These are phyloP conservation scores for Liquidambar formosana DNA, from an alignment of 164 flowering plant genomes.

Conservation along the genomic window DNA sequence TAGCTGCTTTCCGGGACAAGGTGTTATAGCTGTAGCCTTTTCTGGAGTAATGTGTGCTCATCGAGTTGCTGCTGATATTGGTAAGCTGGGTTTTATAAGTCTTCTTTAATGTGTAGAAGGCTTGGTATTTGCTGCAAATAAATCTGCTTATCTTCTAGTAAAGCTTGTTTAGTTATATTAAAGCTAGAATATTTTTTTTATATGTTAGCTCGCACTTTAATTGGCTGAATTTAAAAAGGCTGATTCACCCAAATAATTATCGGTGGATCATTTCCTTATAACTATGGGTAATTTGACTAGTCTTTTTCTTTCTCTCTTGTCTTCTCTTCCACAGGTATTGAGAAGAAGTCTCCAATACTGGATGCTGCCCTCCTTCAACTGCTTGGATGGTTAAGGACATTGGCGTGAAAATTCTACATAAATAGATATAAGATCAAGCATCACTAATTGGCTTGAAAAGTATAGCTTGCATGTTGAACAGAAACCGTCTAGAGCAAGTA, in stretches of 20 bases:
- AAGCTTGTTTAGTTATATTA: not conserved
- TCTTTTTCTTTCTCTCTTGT: not conserved
- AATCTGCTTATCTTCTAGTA: not conserved
- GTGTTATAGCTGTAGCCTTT: constrained; percentile 96
- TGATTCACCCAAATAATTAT: not conserved
- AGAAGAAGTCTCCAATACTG: constrained; percentile 66
- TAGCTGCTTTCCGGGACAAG: constrained; percentile 99
- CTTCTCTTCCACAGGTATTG: constrained; percentile 52
- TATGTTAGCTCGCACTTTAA: not conserved
- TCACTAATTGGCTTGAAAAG: not conserved
- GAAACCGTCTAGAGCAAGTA: not conserved
- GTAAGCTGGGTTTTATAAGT: constrained; percentile 35
- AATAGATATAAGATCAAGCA: not conserved
- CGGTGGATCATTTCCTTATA: not conserved
- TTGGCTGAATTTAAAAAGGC: not conserved
- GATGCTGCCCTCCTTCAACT: constrained; percentile 72
- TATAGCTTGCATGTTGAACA: not conserved
- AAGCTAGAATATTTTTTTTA: not conserved
- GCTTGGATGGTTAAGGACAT: constrained; percentile 85
- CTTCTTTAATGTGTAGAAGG: not conserved
- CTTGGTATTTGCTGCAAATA: not conserved
- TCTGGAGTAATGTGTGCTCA: constrained; percentile 99
- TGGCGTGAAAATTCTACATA: constrained; percentile 49
- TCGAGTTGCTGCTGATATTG: constrained; percentile 97
- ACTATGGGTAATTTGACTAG: not conserved